Evolutionary conservation across 148 eudicot genomes (phyloP), one percentile per base, ranked within the genome.

Genomic region (Drosera capensis): DNA sequence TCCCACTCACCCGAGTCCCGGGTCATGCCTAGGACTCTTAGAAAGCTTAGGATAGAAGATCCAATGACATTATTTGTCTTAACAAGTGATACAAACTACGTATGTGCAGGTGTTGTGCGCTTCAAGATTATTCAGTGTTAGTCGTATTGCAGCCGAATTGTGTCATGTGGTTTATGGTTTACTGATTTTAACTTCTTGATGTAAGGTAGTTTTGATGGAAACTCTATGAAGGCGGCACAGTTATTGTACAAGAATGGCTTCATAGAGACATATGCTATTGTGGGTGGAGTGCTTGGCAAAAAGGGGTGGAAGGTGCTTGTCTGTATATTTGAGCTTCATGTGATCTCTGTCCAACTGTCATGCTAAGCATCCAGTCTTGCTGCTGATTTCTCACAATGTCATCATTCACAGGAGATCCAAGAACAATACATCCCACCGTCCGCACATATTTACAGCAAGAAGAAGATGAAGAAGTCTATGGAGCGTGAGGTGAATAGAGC

Each of bases 191-290:
- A 39, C 22, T 23, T 65, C 64, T 64, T 67, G 28, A 62, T 70
- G 93, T 54, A 80, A 84, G 95, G 95, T 80, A 84, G 99, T 78
- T 80, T 84, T 71, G 99, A 81, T 78, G 99, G 84, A 55, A 76
- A 80, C 60, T 84, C 99, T 42, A 62, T 90, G 58, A 68, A 73
- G 72, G 95, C 70, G 63, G 99, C 93, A 3, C 93, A 80, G 66
- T 49, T 90, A 43, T 68, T 90, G 73, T 63, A 78, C 74, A 75
- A 80, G 47, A 73, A 76, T 55, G 92, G 95, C 14, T 78, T 84
- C 55, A 80, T 78, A 68, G 86, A 75, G 65, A 88, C 87, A 22
- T 90, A 78, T 57, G 95, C 99, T 42, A 74, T 90, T 60, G 73
- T 71, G 45, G 99, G 93, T 37, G 99, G 99, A 25, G 58, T 76